phyloP scores from a whole-genome alignment of 2,329 filamentous ascomycete genomes.

The Trichoderma koningii region DNA sequence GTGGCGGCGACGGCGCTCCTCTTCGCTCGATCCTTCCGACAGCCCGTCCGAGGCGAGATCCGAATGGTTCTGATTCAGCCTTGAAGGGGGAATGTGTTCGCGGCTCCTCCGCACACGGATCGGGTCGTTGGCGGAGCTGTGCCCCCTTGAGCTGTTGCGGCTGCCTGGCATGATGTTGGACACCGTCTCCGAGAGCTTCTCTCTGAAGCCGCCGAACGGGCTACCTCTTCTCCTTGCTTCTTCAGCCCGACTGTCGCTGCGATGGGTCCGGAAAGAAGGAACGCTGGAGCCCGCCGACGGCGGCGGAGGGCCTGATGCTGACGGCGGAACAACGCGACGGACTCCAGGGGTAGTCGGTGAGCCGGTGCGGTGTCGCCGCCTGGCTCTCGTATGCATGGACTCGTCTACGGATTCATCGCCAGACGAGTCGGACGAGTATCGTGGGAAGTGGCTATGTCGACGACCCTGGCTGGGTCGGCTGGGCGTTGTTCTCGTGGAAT shows the following conservation, averaged over 20 bases:
- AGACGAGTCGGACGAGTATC: constrained; percentile 46
- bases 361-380: constrained; percentile 34
- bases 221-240: constrained; percentile 42
- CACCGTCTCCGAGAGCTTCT: constrained; percentile 50
- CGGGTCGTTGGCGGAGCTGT: constrained; percentile 38
- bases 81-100: constrained; percentile 46
- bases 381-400: constrained; percentile 31
- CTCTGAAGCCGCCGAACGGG: constrained; percentile 45
- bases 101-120: constrained; percentile 43
- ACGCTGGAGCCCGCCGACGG: constrained; percentile 34
- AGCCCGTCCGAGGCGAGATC: constrained; percentile 43
- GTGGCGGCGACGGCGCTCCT: constrained; percentile 36
- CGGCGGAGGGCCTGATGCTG: constrained; percentile 36
- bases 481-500: constrained; percentile 36
- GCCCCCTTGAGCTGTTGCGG: constrained; percentile 40
- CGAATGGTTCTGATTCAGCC: constrained; percentile 47
- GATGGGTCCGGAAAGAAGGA: constrained; percentile 38
- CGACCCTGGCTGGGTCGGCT: constrained; percentile 41
- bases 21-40: constrained; percentile 41
- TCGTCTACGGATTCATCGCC: constrained; percentile 43
- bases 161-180: constrained; percentile 47
- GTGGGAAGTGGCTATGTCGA: constrained; percentile 54
- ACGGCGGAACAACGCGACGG: constrained; percentile 41
- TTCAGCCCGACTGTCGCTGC: constrained; percentile 41
- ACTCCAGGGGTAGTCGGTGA: constrained; percentile 38